A percentile compares a stretch with the other conserved stretches of the same genome.
Conservation (phyloP, 1,284 basidiomycete species). For the Irpex sp. region DNA sequence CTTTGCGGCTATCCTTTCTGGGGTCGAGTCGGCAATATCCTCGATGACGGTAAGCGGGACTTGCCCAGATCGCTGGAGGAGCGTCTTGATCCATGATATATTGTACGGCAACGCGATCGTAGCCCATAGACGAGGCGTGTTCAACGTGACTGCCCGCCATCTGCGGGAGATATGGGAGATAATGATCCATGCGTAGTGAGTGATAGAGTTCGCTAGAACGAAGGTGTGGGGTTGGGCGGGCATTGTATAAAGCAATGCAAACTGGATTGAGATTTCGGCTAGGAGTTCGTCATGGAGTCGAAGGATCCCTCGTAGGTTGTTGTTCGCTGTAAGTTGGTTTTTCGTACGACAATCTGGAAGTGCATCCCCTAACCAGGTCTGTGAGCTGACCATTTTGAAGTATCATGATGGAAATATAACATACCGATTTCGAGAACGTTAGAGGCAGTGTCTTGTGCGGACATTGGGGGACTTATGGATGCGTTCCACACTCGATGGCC, state of each 20-base stretch:
- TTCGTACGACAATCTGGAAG: not conserved
- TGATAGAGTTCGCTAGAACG: not conserved
- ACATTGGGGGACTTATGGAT: too few relatives aligned
- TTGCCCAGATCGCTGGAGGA: not conserved
- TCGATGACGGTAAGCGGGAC: not conserved
- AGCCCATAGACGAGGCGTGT: not conserved
- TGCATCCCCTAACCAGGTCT: not conserved
- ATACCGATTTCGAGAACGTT: too few relatives aligned
- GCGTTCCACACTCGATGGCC: too few relatives aligned
- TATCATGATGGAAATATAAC: too few relatives aligned
- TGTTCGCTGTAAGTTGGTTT: not conserved
- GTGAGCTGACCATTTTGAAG: too few relatives aligned
- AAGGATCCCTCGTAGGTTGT: not conserved
- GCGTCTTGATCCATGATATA: not conserved
- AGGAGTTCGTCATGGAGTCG: not conserved
- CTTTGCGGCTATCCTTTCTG: not conserved
- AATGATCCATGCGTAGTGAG: not conserved
- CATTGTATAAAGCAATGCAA: not conserved
- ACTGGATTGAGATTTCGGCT: not conserved
- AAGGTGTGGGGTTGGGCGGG: not conserved
- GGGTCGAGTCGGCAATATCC: not conserved
- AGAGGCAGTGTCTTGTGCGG: too few relatives aligned
- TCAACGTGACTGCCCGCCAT: not conserved
- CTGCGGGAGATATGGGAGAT: not conserved
- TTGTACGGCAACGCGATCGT: not conserved